These are phyloP conservation scores for Centella asiatica DNA, from an alignment of 129 eudicot species.

Conservation along the genomic window DNA sequence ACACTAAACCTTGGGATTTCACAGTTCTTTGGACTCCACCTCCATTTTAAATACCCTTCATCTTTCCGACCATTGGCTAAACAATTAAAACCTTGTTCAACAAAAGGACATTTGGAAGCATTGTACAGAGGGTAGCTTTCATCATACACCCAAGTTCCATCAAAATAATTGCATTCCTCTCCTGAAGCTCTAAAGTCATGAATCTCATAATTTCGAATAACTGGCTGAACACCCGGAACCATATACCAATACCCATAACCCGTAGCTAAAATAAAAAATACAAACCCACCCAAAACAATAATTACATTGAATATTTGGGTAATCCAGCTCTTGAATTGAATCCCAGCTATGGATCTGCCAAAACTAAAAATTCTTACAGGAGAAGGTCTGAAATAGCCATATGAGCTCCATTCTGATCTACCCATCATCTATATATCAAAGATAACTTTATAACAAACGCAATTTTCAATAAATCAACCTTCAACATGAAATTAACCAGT, in stretches of 20 bases:
- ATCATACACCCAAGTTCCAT: conserved; percentile 79
- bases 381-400: conserved; percentile 18
- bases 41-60: conserved; percentile 66
- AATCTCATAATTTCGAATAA: conserved; percentile 10
- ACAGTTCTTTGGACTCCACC: conserved; percentile 76
- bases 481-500: not conserved
- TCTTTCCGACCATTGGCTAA: conserved; percentile 74
- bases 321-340: conserved; percentile 27
- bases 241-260: conserved; percentile 42
- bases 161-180: conserved; percentile 51
- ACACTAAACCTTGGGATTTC: conserved; percentile 56
- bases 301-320: conserved; percentile 41
- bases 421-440: conserved; percentile 13
- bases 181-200: conserved; percentile 9
- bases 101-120: conserved; percentile 81
- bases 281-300: conserved; percentile 35
- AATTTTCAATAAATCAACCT: not conserved
- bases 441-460: not conserved
- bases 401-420: conserved; percentile 22
- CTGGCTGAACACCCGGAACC: conserved; percentile 21
- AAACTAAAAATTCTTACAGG: conserved; percentile 15
- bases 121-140: conserved; percentile 69
- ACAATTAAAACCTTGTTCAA: conserved; percentile 73
- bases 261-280: conserved; percentile 40
- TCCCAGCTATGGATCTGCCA: conserved; percentile 19